These are phyloP conservation scores for Polysphondylium violaceum DNA, from an alignment of 78 protist species.

Conservation along the genomic window DNA sequence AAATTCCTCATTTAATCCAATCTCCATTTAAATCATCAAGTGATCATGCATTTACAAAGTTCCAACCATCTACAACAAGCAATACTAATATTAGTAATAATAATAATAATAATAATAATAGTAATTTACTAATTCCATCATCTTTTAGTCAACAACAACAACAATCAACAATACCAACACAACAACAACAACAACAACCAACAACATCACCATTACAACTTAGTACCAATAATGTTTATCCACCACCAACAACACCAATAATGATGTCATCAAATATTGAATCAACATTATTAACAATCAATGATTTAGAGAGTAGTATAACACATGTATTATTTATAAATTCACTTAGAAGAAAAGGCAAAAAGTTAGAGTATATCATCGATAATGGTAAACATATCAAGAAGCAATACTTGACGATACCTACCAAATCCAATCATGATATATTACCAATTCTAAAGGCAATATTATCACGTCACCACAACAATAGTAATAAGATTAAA, in stretches of 20 bases:
- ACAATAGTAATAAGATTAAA: slow-evolving; percentile 1
- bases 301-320: background rate
- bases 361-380: slow-evolving; percentile 28
- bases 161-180: background rate
- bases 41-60: background rate
- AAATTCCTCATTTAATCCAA: background rate
- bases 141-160: background rate
- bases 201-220: slow-evolving; percentile 12
- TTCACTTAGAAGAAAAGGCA: slow-evolving; percentile 44
- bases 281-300: background rate
- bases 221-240: background rate
- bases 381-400: background rate
- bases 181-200: slow-evolving; percentile 7
- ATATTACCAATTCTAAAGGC: slow-evolving; percentile 11
- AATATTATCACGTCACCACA: background rate
- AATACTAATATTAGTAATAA: background rate
- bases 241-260: background rate
- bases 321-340: slow-evolving; percentile 29
- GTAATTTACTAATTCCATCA: background rate
- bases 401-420: background rate
- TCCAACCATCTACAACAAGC: background rate
- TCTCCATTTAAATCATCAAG: slow-evolving; percentile 11
- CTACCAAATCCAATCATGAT: slow-evolving; percentile 41
- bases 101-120: background rate
- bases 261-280: background rate